These are phyloP conservation scores for Jatropha multifida DNA, from an alignment of 441 rosid species.

Conservation along the genomic window DNA sequence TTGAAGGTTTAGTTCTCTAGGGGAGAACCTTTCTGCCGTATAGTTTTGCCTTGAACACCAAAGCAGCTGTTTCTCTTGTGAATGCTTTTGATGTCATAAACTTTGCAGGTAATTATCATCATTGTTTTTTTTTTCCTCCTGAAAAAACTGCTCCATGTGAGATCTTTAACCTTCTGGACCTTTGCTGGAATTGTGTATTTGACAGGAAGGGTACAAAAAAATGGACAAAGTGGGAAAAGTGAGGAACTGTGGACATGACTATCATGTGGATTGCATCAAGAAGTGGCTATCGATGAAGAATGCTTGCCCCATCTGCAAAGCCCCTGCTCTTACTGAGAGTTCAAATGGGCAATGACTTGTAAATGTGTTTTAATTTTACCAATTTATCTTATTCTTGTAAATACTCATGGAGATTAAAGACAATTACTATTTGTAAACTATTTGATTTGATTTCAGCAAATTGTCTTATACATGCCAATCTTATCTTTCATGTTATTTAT, in stretches of 20 bases:
- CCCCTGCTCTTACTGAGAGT: constrained; percentile 41
- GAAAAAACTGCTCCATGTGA: too few species aligned
- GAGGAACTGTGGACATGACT: constrained; percentile 63
- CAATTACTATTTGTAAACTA: not conserved
- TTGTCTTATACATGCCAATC: too few species aligned
- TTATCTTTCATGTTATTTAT: not conserved
- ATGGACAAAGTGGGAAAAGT: constrained; percentile 54
- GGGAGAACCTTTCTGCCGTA: too few species aligned
- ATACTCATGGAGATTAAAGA: not conserved
- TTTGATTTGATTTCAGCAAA: not conserved
- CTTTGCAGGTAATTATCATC: not conserved
- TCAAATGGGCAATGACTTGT: not conserved
- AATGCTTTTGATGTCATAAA: not conserved
- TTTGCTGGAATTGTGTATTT: not conserved
- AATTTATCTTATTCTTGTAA: not conserved
- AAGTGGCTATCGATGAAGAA: constrained; percentile 85
- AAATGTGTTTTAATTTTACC: not conserved
- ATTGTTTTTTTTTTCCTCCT: too few species aligned
- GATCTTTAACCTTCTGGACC: not conserved
- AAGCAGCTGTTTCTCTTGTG: not conserved
- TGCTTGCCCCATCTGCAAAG: constrained; percentile 87
- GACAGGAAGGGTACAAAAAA: constrained; percentile 69
- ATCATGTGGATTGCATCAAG: constrained; percentile 66
- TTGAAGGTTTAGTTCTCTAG: too few species aligned
- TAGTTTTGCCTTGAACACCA: too few species aligned